Evolutionary conservation across 495 filamentous ascomycete genomes (phyloP).

Genomic region (Penicillium robsamsonii): DNA sequence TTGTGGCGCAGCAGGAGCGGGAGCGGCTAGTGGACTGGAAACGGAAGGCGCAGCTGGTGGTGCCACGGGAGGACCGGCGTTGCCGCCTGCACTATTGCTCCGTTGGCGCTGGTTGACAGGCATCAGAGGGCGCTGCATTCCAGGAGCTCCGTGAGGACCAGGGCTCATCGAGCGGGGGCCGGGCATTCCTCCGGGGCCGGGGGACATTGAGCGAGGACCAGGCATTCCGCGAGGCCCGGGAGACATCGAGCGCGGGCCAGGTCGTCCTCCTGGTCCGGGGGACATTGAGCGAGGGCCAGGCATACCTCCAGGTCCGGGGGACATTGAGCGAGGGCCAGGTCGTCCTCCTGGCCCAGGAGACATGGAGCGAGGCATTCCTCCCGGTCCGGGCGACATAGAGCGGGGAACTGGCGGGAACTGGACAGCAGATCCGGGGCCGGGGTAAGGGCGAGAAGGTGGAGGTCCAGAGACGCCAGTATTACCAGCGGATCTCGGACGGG

Average conservation of each 20-base stretch:
- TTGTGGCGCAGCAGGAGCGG: slow-evolving; percentile 25
- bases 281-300: slow-evolving; percentile 21
- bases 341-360: slow-evolving; percentile 27
- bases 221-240: slow-evolving; percentile 24
- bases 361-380: slow-evolving; percentile 26
- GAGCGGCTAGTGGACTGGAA: slow-evolving; percentile 42
- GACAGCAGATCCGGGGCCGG: slow-evolving; percentile 25
- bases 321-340: slow-evolving; percentile 23
- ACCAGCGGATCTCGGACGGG: slow-evolving; percentile 42
- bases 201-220: slow-evolving; percentile 34
- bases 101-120: slow-evolving; percentile 43
- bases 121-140: slow-evolving; percentile 45
- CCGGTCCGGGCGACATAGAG: slow-evolving; percentile 29
- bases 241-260: slow-evolving; percentile 35
- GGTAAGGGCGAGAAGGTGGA: slow-evolving; percentile 35
- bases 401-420: slow-evolving; percentile 21
- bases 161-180: slow-evolving; percentile 47
- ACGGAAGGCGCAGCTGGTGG: slow-evolving; percentile 49
- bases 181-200: slow-evolving; percentile 31
- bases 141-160: slow-evolving; percentile 47
- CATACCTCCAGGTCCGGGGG: slow-evolving; percentile 16
- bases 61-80: slow-evolving; percentile 43
- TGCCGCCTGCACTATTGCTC: slow-evolving; percentile 53
- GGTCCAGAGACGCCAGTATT: slow-evolving; percentile 28
- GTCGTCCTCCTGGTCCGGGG: slow-evolving; percentile 14